Base-by-base conservation (phyloP, 441 rosid species). In the Isatis lusitanica region DNA sequence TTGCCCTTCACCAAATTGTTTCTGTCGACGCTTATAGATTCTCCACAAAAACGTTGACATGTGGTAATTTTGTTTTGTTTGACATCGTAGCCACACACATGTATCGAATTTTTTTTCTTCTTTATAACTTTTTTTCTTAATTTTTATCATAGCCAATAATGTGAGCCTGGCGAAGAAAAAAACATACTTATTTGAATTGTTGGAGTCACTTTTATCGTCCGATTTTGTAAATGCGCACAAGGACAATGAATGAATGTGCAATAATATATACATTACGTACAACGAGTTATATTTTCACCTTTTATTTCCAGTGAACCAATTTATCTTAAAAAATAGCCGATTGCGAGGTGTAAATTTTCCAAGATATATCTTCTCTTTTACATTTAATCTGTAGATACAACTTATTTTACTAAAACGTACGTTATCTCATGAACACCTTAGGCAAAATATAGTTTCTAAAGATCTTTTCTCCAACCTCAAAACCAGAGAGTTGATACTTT, bases 21-120 rank as follows among this genome's bases (percentile, higher is more conserved):
- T 30, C 17, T 68, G 26, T 75, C 74, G 21, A 68, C 64, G 35
- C 3, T 61, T 6, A 17, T 43, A 69, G 65, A 68, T 75, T 61
- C 79, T 68, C 79, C 65, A 55, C 74, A 52, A 5, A 56, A n/a
- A 74, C 44, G 7, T 51, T 68, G 30, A 60, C 70, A 55, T 21
- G 57, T 53, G 57, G 6, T 53, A 52, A 40, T 47, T 7, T 50
- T 15, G 18, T 47, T 50, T 9, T 15, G 16, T 16, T 28, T 24
- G 38, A 35, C 38, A 7, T 35, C 9, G 28, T 3, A 26, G 28
- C 24, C 24, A 21, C 24, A 21, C 28, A 26, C 28, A 26, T 0
- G 28, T 26, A 26, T 26, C 28, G 2, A 26, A 0, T 0, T 26
- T 26, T 26, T 24, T 26, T 16, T 8, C 24, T 21, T 21, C 24